Percentiles rank a stretch among this genome's conserved stretches.
phyloP scores from a whole-genome alignment of 2,329 filamentous ascomycete genomes.

The Sporothrix inflata region DNA sequence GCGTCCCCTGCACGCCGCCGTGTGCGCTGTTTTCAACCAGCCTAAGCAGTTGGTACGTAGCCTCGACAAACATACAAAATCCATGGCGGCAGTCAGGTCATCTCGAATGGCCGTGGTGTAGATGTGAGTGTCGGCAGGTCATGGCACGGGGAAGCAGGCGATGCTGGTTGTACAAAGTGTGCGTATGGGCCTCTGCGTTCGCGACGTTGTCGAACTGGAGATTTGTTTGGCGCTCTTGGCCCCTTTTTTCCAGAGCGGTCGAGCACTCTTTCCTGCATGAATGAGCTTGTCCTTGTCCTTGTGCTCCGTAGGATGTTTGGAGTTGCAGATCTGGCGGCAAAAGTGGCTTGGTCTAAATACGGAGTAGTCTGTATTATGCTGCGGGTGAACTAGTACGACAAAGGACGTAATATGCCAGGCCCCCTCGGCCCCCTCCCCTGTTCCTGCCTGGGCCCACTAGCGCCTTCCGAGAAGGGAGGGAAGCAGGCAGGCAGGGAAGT shows the following conservation, averaged over 20 bases:
- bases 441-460: no score
- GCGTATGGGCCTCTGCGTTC: neutral
- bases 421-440: no score
- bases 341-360: slow-evolving; percentile 16
- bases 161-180: neutral
- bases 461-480: no score
- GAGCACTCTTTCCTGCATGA: slow-evolving; percentile 23
- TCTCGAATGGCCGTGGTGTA: slow-evolving; percentile 41
- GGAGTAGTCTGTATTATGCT: neutral
- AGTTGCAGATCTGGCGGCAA: slow-evolving; percentile 32
- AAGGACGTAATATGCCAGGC: no score
- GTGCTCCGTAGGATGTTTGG: slow-evolving; percentile 22
- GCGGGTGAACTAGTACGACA: no score
- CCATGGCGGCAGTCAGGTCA: slow-evolving; percentile 56
- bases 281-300: slow-evolving; percentile 8
- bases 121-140: neutral
- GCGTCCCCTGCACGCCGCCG: no score
- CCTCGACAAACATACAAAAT: slow-evolving; percentile 54
- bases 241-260: neutral
- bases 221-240: neutral
- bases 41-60: neutral
- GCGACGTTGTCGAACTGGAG: neutral
- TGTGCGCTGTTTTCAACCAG: neutral
- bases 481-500: no score
- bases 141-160: neutral